phyloP scores from a whole-genome alignment of 345 rosid species.

The Diplotaxis tenuifolia region DNA sequence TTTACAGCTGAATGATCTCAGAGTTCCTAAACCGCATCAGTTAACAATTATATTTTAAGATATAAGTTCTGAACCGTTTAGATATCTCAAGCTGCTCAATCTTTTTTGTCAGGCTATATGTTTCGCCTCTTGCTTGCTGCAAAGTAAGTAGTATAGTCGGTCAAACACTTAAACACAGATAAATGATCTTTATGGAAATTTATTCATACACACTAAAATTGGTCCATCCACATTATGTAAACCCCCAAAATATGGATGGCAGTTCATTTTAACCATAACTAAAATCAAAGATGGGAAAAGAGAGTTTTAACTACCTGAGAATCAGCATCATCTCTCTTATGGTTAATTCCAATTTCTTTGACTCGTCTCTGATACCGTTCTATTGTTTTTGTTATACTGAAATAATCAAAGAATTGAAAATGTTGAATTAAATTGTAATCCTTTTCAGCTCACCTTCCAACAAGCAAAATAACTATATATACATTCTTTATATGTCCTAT shows the following conservation, averaged over 20 bases:
- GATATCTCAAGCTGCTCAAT: conserved; percentile 62
- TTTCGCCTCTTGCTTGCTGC: conserved; percentile 47
- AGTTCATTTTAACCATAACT: background rate
- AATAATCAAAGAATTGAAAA: background rate
- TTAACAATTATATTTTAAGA: background rate
- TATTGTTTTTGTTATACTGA: conserved; percentile 61
- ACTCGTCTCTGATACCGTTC: conserved; percentile 65
- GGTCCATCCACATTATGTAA: background rate
- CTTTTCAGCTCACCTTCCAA: background rate
- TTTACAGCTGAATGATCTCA: background rate
- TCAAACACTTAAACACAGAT: background rate
- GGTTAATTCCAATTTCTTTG: conserved; percentile 44
- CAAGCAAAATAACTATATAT: background rate
- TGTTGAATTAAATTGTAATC: background rate
- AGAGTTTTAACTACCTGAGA: conserved; percentile 43
- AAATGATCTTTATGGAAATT: background rate
- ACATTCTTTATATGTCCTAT: too few relatives aligned
- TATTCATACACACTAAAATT: background rate
- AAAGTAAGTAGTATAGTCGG: conserved; percentile 6
- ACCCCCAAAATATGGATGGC: background rate
- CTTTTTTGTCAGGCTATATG: conserved; percentile 50
- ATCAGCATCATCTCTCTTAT: conserved; percentile 35
- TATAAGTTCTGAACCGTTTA: conserved; percentile 44
- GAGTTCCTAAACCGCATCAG: background rate
- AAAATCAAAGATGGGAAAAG: background rate